Evolutionary conservation across 2,329 filamentous ascomycete genomes (phyloP).

Genomic region (Ascocoryne sarcoides): DNA sequence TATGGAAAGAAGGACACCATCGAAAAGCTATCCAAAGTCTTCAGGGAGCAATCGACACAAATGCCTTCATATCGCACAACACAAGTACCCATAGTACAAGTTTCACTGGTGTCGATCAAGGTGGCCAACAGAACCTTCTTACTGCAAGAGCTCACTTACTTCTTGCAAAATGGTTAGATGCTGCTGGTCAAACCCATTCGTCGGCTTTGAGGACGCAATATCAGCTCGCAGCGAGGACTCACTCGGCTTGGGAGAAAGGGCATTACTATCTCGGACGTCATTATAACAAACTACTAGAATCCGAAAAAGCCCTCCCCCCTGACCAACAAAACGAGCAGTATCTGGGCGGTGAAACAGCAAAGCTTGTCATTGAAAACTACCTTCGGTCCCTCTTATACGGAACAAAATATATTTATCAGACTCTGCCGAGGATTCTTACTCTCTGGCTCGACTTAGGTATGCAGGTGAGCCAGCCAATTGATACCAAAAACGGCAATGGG

Average conservation of each 20-base stretch:
- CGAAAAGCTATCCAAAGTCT: constrained; percentile 91
- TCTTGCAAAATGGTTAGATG: constrained; percentile 93
- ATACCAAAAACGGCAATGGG: constrained; percentile 35
- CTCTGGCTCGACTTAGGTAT: constrained; percentile 90
- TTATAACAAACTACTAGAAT: constrained; percentile 92
- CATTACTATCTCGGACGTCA: constrained; percentile 96
- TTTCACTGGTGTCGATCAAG: constrained; percentile 15
- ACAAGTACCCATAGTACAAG: constrained; percentile 15
- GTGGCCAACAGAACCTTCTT: constrained; percentile 46
- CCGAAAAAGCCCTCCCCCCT: constrained; percentile 68
- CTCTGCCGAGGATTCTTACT: constrained; percentile 81
- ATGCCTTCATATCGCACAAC: constrained; percentile 53
- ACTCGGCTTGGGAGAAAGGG: constrained; percentile 81
- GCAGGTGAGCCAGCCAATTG: constrained; percentile 53
- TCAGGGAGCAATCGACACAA: constrained; percentile 73
- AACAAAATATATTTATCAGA: constrained; percentile 94
- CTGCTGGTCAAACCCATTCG: constrained; percentile 85
- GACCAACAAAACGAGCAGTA: constrained; percentile 71
- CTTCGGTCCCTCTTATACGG: constrained; percentile 78
- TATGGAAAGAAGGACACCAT: constrained; percentile 91
- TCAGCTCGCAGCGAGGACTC: constrained; percentile 65
- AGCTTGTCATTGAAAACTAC: constrained; percentile 90
- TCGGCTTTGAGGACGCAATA: constrained; percentile 73
- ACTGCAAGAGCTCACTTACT: constrained; percentile 76
- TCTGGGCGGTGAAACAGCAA: constrained; percentile 73